Percentiles rank a stretch among this genome's conserved stretches.
phyloP scores from a whole-genome alignment of 805 yeast species.

The Candida insectorum region DNA sequence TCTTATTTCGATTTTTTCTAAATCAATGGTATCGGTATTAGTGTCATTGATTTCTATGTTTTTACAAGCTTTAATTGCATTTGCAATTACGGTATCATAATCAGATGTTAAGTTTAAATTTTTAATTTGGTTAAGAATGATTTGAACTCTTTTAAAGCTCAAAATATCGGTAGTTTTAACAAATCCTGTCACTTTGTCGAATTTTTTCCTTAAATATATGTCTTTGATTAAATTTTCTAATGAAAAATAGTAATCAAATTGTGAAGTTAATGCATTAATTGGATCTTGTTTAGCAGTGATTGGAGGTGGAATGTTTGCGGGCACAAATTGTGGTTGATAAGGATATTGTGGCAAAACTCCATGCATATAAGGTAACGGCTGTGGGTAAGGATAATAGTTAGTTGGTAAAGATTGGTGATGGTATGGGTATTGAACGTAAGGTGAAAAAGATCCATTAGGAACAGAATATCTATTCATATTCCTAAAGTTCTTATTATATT shows the following conservation, averaged over 20 bases:
- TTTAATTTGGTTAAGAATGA: conserved; percentile 40
- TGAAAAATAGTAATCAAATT: conserved; percentile 88
- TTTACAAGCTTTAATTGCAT: conserved; percentile 51
- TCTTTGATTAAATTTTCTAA: conserved; percentile 85
- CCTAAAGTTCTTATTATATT: conserved; percentile 10
- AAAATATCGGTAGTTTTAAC: conserved; percentile 61
- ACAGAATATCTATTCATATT: conserved; percentile 13
- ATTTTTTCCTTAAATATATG: conserved; percentile 72
- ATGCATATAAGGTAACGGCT: conserved; percentile 2
- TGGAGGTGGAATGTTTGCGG: conserved; percentile 42
- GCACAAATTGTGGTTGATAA: conserved; percentile 8
- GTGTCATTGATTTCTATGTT: conserved; percentile 46
- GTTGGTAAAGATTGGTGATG: conserved; percentile 14
- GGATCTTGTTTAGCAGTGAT: conserved; percentile 47
- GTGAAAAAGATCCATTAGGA: conserved; percentile 9
- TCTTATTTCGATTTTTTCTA: conserved; percentile 56
- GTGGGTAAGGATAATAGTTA: conserved; percentile 8
- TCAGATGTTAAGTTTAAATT: conserved; percentile 23
- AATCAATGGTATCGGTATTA: conserved; percentile 29
- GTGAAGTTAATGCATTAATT: conserved; percentile 46
- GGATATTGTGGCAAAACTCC: conserved; percentile 11
- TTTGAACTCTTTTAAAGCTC: conserved; percentile 71
- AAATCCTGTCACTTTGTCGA: conserved; percentile 69
- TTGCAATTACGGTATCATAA: conserved; percentile 38
- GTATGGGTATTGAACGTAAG: conserved; percentile 7